These are phyloP conservation scores for Royoungia palumana DNA, from an alignment of 768 basidiomycete species.

Conservation along the genomic window DNA sequence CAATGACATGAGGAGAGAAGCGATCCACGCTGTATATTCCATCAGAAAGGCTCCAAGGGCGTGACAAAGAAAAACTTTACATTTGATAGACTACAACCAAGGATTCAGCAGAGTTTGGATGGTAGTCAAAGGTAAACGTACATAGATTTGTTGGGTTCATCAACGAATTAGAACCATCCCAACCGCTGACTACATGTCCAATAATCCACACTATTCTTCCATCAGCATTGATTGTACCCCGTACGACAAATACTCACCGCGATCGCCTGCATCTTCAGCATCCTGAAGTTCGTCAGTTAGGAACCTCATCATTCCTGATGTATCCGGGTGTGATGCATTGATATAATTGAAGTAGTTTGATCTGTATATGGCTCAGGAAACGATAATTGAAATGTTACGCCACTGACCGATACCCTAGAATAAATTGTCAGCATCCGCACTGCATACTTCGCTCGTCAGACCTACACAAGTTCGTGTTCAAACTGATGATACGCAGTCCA, in stretches of 20 bases:
- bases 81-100: slow-evolving; percentile 44
- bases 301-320: slow-evolving; percentile 74
- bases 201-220: slow-evolving; percentile 43
- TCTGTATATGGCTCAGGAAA: slow-evolving; percentile 29
- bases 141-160: slow-evolving; percentile 67
- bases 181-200: slow-evolving; percentile 57
- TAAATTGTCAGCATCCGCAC: not conserved
- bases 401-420: slow-evolving; percentile 32
- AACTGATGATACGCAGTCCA: slow-evolving; percentile 65
- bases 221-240: slow-evolving; percentile 8
- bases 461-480: slow-evolving; percentile 77
- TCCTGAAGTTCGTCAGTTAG: slow-evolving; percentile 75
- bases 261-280: slow-evolving; percentile 72
- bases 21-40: slow-evolving; percentile 55
- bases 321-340: slow-evolving; percentile 65
- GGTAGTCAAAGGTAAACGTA: slow-evolving; percentile 32
- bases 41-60: not conserved
- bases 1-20: slow-evolving; percentile 76
- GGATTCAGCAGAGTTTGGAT: slow-evolving; percentile 2
- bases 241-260: slow-evolving; percentile 41
- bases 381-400: not conserved
- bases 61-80: slow-evolving; percentile 21
- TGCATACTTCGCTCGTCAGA: slow-evolving; percentile 7
- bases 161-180: slow-evolving; percentile 70
- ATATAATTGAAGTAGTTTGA: slow-evolving; percentile 77